phyloP scores from a whole-genome alignment of 1,284 basidiomycete genomes.

The Fistulinella cinereoalba region DNA sequence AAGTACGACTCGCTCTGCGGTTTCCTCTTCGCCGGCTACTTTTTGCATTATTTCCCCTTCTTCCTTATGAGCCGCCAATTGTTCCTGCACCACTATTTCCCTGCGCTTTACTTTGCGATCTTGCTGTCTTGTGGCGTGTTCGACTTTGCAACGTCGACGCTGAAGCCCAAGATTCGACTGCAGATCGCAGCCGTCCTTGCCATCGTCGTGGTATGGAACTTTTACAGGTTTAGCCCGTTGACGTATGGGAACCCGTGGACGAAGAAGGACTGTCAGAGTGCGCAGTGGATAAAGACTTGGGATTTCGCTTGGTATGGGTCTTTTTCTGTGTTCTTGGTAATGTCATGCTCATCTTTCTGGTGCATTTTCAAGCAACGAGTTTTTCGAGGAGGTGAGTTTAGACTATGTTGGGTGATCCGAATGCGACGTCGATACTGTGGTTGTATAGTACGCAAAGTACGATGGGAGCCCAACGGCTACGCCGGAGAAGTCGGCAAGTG shows the following conservation, averaged over 20 bases:
- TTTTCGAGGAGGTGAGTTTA: slow-evolving; percentile 54
- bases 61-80: slow-evolving; percentile 95
- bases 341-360: not conserved
- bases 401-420: not conserved
- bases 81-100: slow-evolving; percentile 97
- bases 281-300: slow-evolving; percentile 91
- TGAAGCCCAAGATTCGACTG: slow-evolving; percentile 75
- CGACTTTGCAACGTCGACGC: slow-evolving; percentile 78
- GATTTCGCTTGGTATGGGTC: slow-evolving; percentile 85
- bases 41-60: slow-evolving; percentile 94
- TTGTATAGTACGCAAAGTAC: slow-evolving; percentile 54
- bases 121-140: slow-evolving; percentile 79
- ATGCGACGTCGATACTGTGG: not conserved
- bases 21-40: slow-evolving; percentile 93
- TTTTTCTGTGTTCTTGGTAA: not conserved
- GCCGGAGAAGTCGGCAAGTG: slow-evolving; percentile 36
- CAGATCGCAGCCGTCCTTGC: slow-evolving; percentile 77
- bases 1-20: slow-evolving; percentile 91
- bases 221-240: slow-evolving; percentile 78
- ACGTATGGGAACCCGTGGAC: slow-evolving; percentile 91
- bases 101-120: slow-evolving; percentile 92
- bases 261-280: slow-evolving; percentile 67
- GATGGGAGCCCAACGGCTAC: slow-evolving; percentile 36
- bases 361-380: slow-evolving; percentile 50
- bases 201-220: slow-evolving; percentile 76